Evolutionary conservation across 208 protist genomes (phyloP).

Genomic region (Acanthamoeba comandoni): DNA sequence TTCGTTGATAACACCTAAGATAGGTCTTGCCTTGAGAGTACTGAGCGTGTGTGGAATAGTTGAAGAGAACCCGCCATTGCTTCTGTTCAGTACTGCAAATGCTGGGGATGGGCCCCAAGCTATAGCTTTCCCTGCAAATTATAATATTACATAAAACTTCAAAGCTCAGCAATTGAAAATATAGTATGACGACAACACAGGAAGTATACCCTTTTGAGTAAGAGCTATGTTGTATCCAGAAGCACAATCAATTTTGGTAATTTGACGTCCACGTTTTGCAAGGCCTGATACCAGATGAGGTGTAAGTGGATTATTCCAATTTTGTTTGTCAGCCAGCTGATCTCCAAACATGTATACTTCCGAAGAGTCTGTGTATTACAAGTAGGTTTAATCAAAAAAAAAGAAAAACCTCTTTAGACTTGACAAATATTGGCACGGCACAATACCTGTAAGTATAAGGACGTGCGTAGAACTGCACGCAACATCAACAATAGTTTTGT

Average conservation of each 20-base stretch:
- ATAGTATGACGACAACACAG: slow-evolving; percentile 22
- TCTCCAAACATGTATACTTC: slow-evolving; percentile 60
- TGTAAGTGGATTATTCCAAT: not conserved
- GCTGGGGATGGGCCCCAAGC: too few species aligned
- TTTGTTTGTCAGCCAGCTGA: slow-evolving; percentile 1
- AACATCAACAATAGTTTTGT: slow-evolving; percentile 21
- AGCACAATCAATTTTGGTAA: slow-evolving; percentile 54
- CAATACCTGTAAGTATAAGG: slow-evolving; percentile 11
- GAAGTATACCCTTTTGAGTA: slow-evolving; percentile 11
- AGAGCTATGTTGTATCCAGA: slow-evolving; percentile 58
- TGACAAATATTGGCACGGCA: too few species aligned
- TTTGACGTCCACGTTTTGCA: slow-evolving; percentile 9
- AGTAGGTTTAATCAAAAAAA: too few species aligned
- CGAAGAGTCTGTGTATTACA: slow-evolving; percentile 17
- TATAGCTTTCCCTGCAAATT: too few species aligned
- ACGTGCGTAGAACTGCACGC: slow-evolving; percentile 65
- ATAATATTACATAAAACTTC: not conserved
- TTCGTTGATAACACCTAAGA: too few species aligned
- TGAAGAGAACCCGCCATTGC: not conserved
- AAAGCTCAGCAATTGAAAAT: slow-evolving; percentile 39
- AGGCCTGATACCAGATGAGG: slow-evolving; percentile 29
- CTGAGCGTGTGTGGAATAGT: slow-evolving; percentile 51
- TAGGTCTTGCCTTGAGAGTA: slow-evolving; percentile 29
- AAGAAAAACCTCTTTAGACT: too few species aligned
- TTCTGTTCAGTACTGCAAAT: not conserved